Evolutionary conservation across 768 basidiomycete species (phyloP).

Genomic region (Suillus cothurnatus): DNA sequence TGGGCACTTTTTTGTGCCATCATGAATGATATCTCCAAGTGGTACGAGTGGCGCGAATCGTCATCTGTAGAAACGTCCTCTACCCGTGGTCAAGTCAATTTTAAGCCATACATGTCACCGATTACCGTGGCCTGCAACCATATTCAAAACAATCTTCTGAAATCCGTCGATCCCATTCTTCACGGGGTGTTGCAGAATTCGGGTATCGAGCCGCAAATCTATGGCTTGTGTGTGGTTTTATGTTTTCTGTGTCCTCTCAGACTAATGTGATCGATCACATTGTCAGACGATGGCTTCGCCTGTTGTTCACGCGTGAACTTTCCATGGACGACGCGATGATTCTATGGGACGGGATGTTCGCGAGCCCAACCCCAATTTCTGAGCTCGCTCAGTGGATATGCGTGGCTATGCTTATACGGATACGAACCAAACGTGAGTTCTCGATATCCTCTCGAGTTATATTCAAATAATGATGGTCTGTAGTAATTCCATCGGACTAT

Average conservation of each 20-base stretch:
- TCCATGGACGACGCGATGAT: conserved; percentile 76
- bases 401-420: conserved; percentile 92
- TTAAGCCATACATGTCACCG: conserved; percentile 75
- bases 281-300: conserved; percentile 85
- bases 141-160: conserved; percentile 75
- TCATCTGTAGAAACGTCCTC: conserved; percentile 24
- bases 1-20: conserved; percentile 80
- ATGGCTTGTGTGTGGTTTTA: conserved; percentile 75
- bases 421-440: conserved; percentile 84
- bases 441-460: background rate
- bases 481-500: conserved; percentile 89
- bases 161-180: conserved; percentile 77
- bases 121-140: conserved; percentile 83
- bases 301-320: conserved; percentile 94
- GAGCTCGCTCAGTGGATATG: conserved; percentile 85
- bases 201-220: conserved; percentile 95
- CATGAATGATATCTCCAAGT: conserved; percentile 79
- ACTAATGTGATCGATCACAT: conserved; percentile 15
- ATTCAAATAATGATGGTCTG: conserved; percentile 17
- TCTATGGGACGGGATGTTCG: conserved; percentile 96
- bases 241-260: background rate
- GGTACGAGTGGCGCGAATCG: conserved; percentile 74
- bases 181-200: conserved; percentile 74
- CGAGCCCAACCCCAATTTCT: conserved; percentile 71
- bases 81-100: conserved; percentile 42